Conservation (phyloP, 2,329 filamentous ascomycete species). For the Aspergillus candidus region DNA sequence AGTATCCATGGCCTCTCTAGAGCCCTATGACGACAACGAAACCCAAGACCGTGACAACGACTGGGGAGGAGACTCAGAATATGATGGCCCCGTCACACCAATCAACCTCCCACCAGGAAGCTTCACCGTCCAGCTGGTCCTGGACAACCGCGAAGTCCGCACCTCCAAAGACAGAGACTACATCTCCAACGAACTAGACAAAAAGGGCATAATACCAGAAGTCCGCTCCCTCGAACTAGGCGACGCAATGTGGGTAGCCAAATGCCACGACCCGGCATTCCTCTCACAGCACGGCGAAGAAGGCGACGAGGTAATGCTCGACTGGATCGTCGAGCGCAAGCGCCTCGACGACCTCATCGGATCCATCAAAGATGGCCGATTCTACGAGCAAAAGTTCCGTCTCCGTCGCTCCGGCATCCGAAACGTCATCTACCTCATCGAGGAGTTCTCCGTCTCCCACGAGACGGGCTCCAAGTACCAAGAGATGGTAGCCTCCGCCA, state of each 20-base stretch:
- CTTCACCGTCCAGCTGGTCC: slow-evolving; percentile 65
- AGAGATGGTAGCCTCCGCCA: slow-evolving; percentile 64
- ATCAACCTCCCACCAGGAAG: slow-evolving; percentile 58
- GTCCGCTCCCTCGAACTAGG: slow-evolving; percentile 66
- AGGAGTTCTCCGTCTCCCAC: slow-evolving; percentile 60
- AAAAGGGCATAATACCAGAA: slow-evolving; percentile 59
- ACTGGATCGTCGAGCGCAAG: slow-evolving; percentile 77
- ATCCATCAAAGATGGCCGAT: slow-evolving; percentile 76
- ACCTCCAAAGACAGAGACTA: slow-evolving; percentile 70
- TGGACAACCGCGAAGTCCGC: slow-evolving; percentile 70
- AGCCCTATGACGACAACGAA: slow-evolving; percentile 7
- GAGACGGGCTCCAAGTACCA: slow-evolving; percentile 49
- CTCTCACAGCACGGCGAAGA: slow-evolving; percentile 51
- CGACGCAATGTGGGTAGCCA: slow-evolving; percentile 74
- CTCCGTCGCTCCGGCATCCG: slow-evolving; percentile 65
- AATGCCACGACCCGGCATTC: slow-evolving; percentile 55
- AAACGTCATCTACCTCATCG: slow-evolving; percentile 72
- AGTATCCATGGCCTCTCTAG: too few species aligned
- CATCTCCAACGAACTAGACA: slow-evolving; percentile 64
- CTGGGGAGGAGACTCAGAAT: slow-evolving; percentile 5
- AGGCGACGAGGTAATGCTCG: slow-evolving; percentile 64
- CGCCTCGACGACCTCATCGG: slow-evolving; percentile 71
- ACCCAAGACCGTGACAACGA: slow-evolving; percentile 1
- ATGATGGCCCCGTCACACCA: slow-evolving; percentile 44
- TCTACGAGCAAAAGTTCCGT: slow-evolving; percentile 79